Percentiles rank a stretch among this genome's conserved stretches.
Evolutionary conservation across 2,329 filamentous ascomycete species (phyloP).

Genomic region (Metarhizium humberi): DNA sequence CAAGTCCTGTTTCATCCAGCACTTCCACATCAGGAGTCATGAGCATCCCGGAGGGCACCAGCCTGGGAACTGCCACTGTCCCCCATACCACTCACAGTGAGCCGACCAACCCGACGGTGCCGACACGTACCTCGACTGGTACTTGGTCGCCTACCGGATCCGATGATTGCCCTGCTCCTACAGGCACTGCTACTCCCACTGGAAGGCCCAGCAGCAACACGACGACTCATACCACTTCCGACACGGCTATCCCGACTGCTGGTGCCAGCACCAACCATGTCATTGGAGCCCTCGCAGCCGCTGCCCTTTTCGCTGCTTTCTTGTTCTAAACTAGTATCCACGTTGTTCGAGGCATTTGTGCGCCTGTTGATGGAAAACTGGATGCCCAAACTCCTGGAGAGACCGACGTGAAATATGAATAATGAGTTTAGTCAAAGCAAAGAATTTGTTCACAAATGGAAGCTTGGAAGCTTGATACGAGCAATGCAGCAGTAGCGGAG

Average conservation of each 20-base stretch:
- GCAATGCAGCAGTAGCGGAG: not conserved
- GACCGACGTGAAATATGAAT: not conserved
- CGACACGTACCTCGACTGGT: conserved; percentile 2
- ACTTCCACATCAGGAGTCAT: conserved; percentile 4
- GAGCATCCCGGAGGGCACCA: conserved; percentile 29
- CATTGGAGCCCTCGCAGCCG: conserved; percentile 25
- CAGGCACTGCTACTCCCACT: conserved; percentile 1
- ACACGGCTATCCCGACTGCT: conserved; percentile 13
- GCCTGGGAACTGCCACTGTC: conserved; percentile 53
- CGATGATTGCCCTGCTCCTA: conserved; percentile 1
- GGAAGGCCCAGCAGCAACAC: conserved; percentile 5
- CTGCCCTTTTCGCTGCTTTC: conserved; percentile 30
- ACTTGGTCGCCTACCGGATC: not conserved
- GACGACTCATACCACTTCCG: not conserved
- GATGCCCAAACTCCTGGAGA: not conserved
- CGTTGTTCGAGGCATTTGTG: not conserved
- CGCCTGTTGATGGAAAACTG: not conserved
- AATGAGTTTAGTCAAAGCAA: not conserved
- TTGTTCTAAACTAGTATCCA: conserved; percentile 25
- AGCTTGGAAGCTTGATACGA: not conserved
- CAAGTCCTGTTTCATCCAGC: not conserved
- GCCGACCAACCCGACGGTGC: not conserved
- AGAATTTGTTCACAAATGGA: not conserved
- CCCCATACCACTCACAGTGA: not conserved
- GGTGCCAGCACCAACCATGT: conserved; percentile 21